Base-by-base conservation (phyloP, 768 basidiomycete genomes). In the Filobasidium wieringae region DNA sequence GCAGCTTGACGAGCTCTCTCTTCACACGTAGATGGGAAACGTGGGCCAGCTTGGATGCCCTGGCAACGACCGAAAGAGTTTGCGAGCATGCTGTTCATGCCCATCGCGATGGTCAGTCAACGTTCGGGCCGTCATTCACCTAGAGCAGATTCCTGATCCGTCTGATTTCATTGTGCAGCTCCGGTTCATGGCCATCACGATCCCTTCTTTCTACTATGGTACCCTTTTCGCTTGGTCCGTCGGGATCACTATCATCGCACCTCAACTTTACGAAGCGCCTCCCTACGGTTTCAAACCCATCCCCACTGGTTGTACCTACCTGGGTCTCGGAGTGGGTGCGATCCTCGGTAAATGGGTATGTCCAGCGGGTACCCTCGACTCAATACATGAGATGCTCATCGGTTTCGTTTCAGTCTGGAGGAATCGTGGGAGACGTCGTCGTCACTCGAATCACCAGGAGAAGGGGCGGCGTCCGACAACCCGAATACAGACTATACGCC, bases 1-100 rank as follows among this genome's bases (percentile, higher is more conserved):
- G n/a, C n/a, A 27, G n/a, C 7, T 12, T 22, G 22, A n/a, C 1
- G 27, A 9, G 32, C 40, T 27, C 22, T 17, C n/a, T 41, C 12
- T 53, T 30, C 7, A 11, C 11, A 4, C 4, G 24, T 8, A 56
- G 40, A 22, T 19, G 50, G 51, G 6, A 54, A 32, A 45, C 34
- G 50, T 22, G 66, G 66, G 19, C 32, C 61, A 4, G 61, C 63
- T 31, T 68, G 63, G 63, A 61, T 63, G 59, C 66, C 66, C 0
- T 68, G 66, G 66, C 56, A 58, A 22, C 55, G 64, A 17, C 66
- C 66, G 1, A 58, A 37, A 32, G 64, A 65, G 51, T 68, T 56
- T 39, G 39, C 50, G 0, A 30, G 31, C 24, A 53, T 65, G 33
- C 53, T 43, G 24, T 15, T 57, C 7, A 57, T 54, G 6, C 64